Conservation (phyloP, 2,329 filamentous ascomycete genomes). For the Microdochium nivale region DNA sequence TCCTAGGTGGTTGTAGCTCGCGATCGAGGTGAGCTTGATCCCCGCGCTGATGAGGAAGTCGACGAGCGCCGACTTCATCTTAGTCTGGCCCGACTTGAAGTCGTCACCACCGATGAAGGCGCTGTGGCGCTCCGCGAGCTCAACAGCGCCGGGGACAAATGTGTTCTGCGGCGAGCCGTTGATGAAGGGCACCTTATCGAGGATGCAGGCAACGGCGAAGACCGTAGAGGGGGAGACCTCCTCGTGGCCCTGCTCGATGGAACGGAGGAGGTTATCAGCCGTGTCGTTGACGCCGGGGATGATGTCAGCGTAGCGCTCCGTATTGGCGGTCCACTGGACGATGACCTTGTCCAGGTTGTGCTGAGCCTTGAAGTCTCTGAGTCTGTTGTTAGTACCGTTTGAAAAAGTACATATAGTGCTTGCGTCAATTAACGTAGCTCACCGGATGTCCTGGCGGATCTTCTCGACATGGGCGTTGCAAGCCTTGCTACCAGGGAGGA, state of each 20-base stretch:
- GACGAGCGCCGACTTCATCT: conserved; percentile 99
- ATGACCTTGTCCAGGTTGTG: conserved; percentile 91
- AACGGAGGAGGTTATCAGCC: conserved; percentile 81
- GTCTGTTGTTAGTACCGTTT: conserved; percentile 3
- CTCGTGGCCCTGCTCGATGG: conserved; percentile 78
- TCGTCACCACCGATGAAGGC: conserved; percentile 96
- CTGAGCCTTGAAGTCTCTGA: conserved; percentile 75
- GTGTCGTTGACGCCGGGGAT: conserved; percentile 90
- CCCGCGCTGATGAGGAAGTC: conserved; percentile 98
- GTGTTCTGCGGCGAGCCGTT: conserved; percentile 99
- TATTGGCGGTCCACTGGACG: conserved; percentile 98
- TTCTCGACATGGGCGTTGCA: conserved; percentile 83
- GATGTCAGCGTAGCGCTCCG: conserved; percentile 89
- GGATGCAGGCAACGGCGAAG: conserved; percentile 89
- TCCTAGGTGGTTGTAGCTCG: conserved; percentile 97
- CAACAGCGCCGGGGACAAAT: conserved; percentile 86
- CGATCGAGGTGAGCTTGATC: conserved; percentile 97
- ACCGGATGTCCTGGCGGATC: conserved; percentile 86
- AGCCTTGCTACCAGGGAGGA: conserved; percentile 76
- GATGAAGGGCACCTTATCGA: conserved; percentile 90
- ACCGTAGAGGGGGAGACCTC: conserved; percentile 94
- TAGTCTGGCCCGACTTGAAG: conserved; percentile 99
- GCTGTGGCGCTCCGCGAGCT: conserved; percentile 77
- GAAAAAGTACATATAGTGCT: neutral
- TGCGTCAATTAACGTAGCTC: conserved; percentile 16